Conservation (phyloP, 768 basidiomycete genomes). For the Rhodotorula babjevae region DNA sequence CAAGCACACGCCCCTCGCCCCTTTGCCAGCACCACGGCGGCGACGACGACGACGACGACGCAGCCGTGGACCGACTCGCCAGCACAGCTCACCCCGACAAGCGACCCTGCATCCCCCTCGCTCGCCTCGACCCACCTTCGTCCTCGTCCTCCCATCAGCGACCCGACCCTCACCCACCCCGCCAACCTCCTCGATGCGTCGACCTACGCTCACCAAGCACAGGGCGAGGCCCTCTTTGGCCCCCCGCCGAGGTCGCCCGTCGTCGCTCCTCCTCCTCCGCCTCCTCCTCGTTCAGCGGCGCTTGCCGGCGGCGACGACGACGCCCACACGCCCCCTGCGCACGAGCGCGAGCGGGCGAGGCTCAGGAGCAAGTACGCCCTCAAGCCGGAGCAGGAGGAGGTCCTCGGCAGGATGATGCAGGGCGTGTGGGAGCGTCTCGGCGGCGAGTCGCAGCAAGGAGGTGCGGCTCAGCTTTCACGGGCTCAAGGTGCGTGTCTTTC, state of each 20-base stretch:
- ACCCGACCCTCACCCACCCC: not conserved
- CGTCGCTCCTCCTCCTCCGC: no score
- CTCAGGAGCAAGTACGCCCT: slow-evolving; percentile 5
- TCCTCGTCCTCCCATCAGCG: not conserved
- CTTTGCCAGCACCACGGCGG: no score
- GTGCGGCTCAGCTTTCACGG: no score
- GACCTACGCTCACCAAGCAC: not conserved
- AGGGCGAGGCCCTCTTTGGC: slow-evolving; percentile 5
- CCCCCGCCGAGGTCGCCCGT: not conserved
- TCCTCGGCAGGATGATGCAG: not conserved
- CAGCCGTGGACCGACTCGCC: not conserved
- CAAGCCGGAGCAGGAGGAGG: not conserved
- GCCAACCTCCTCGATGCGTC: not conserved
- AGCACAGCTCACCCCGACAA: not conserved
- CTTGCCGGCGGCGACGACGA: no score
- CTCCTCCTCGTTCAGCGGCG: no score
- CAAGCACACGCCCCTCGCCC: no score
- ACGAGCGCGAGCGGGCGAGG: not conserved
- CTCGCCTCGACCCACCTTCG: not conserved
- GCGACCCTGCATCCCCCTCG: not conserved
- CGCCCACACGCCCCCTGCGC: no score
- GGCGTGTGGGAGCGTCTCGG: not conserved
- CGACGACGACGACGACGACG: not conserved
- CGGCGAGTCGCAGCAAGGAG: not conserved
- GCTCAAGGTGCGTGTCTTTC: not conserved